Evolutionary conservation across 2,329 filamentous ascomycete genomes (phyloP).

Genomic region (Alternaria sp.): DNA sequence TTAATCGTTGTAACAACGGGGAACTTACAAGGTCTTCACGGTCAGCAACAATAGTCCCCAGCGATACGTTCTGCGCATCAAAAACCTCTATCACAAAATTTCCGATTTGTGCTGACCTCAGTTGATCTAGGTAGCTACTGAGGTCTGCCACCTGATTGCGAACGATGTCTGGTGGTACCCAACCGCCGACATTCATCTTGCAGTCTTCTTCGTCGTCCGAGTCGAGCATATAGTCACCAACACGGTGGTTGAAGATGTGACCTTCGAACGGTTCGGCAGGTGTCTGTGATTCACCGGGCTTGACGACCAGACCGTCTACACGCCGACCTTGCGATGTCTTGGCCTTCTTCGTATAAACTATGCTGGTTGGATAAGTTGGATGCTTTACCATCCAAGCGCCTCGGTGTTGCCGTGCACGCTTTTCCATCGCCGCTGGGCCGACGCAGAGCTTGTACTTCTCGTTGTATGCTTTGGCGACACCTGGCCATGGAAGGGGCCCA

Average conservation of each 20-base stretch:
- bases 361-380: slow-evolving; percentile 14
- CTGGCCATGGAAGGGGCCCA: slow-evolving; percentile 11
- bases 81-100: slow-evolving; percentile 5
- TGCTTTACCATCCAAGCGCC: slow-evolving; percentile 9
- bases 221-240: neutral
- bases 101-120: neutral
- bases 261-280: neutral
- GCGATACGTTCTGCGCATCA: neutral
- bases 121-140: slow-evolving; percentile 1
- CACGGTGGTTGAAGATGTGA: neutral
- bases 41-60: neutral
- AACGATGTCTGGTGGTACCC: slow-evolving; percentile 12
- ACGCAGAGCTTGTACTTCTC: slow-evolving; percentile 10
- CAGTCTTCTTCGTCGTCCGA: no score
- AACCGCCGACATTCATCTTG: slow-evolving; percentile 4
- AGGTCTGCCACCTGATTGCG: slow-evolving; percentile 13
- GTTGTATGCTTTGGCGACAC: slow-evolving; percentile 20
- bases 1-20: neutral
- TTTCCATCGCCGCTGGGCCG: slow-evolving; percentile 20
- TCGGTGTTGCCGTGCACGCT: slow-evolving; percentile 19
- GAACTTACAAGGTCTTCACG: slow-evolving; percentile 7
- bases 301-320: neutral
- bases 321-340: neutral
- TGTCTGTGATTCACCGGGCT: neutral
- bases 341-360: slow-evolving; percentile 15